phyloP scores from a whole-genome alignment of 345 rosid genomes.

The Populus nigra region DNA sequence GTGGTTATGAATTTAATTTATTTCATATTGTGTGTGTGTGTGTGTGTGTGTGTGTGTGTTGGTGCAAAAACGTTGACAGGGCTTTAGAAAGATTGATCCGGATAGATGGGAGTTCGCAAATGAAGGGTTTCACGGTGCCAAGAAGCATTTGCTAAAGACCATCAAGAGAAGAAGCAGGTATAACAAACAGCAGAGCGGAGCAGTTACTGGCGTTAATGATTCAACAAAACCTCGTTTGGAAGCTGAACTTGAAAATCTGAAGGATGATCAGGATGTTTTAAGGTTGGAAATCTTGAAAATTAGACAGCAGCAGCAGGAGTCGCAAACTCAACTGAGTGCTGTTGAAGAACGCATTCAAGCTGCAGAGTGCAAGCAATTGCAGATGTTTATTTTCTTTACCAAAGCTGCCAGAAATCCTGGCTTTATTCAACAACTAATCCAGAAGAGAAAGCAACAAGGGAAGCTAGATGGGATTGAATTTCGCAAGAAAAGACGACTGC shows the following conservation, averaged over 20 bases:
- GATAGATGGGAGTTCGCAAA: constrained; percentile 72
- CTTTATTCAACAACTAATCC: constrained; percentile 40
- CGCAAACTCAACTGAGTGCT: constrained; percentile 29
- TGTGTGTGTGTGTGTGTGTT: not conserved
- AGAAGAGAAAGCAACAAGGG: constrained; percentile 40
- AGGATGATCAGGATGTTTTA: constrained; percentile 38
- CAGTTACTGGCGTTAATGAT: not conserved
- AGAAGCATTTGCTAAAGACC: constrained; percentile 56
- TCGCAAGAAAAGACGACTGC: constrained; percentile 41
- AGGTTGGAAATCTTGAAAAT: constrained; percentile 45
- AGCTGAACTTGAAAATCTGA: constrained; percentile 37
- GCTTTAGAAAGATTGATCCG: constrained; percentile 58
- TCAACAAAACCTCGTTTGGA: constrained; percentile 16
- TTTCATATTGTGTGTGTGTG: not conserved
- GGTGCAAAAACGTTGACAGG: constrained; percentile 35
- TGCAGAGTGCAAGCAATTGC: constrained; percentile 47
- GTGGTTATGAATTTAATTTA: not conserved
- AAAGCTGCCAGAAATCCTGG: constrained; percentile 41
- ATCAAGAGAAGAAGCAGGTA: constrained; percentile 53
- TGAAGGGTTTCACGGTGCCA: constrained; percentile 54
- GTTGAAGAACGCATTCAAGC: constrained; percentile 39
- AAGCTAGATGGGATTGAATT: constrained; percentile 32
- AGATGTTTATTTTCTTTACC: constrained; percentile 47
- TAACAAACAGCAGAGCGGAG: constrained; percentile 27
- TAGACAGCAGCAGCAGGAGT: constrained; percentile 41